Base-by-base conservation (phyloP, 2,329 filamentous ascomycete species). In the Leptographium flavum region DNA sequence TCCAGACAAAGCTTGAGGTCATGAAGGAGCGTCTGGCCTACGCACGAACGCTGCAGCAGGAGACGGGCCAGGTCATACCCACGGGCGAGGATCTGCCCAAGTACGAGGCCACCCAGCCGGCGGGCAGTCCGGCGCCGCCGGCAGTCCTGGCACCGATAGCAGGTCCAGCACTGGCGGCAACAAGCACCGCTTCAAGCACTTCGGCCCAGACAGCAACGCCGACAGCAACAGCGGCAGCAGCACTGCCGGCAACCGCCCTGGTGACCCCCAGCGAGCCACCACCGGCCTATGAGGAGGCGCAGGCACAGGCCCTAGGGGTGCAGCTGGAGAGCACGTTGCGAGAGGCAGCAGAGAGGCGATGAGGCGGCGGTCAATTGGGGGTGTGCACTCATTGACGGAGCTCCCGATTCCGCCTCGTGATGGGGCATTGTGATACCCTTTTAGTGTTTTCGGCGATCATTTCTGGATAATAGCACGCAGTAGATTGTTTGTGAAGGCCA, bases 271-370 rank as follows among this genome's bases (percentile, higher is more conserved):
- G 79, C 63, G 88, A 92, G 58, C 87, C 88, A 5, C 90, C 90
- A 40, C 90, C 90, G 42, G 84, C 79, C 31, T 96, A 96, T 58
- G 87, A 95, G 56, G 87, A 94, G 61, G 84, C 85, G 25, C 90
- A 95, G 62, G 79, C 73, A n/a, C 76, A 80, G 54, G 74, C 75
- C 25, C 60, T 81, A 25, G 70, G 64, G 49, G 74, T 68, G 57
- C 67, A 64, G 42, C 63, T 80, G 21, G 76, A 87, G 58, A 77
- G 85, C 53, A 83, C 82, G 49, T 71, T 88, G 52, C 80, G 81
- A 39, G 74, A 83, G 49, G 84, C 84, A 53, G 69, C 85, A 37
- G 83, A 90, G 57, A 70, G 73, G 50, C 69, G 73, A 53, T 64
- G 53, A 28, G 27, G 27, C n/a, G n/a, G 27, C 5, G 27, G 27